These are phyloP conservation scores for Crithidia sp. DNA, from an alignment of 208 protist species.

Conservation along the genomic window DNA sequence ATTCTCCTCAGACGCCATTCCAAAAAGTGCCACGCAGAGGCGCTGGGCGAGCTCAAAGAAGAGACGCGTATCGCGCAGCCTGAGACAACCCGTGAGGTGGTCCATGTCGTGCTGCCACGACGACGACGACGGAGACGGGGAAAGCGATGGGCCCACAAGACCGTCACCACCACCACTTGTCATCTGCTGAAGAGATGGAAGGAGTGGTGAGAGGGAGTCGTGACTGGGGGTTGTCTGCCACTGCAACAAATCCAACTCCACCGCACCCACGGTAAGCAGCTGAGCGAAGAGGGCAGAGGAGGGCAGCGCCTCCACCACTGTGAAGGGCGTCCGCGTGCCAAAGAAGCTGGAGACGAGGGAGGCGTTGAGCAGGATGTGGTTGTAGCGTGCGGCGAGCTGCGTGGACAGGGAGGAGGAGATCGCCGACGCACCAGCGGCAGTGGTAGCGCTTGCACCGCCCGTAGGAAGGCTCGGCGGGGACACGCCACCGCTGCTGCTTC, in stretches of 20 bases:
- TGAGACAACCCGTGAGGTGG: constrained; percentile 12
- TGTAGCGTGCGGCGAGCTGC: constrained; percentile 23
- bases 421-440: not conserved
- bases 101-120: constrained; percentile 36
- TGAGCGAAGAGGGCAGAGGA: constrained; percentile 59
- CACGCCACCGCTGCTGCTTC: not conserved
- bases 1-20: not conserved
- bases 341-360: constrained; percentile 66
- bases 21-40: constrained; percentile 34
- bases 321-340: constrained; percentile 75
- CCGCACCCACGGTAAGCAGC: constrained; percentile 69
- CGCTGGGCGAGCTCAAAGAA: constrained; percentile 32
- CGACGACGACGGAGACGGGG: constrained; percentile 5
- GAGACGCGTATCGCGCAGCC: constrained; percentile 15
- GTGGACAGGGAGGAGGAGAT: constrained; percentile 3
- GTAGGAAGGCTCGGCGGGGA: not conserved
- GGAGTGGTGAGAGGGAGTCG: not conserved
- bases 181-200: not conserved
- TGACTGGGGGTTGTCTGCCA: not conserved
- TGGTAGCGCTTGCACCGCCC: not conserved
- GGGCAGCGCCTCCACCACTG: constrained; percentile 49
- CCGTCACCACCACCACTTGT: too few species aligned
- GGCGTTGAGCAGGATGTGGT: constrained; percentile 43
- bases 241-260: constrained; percentile 52
- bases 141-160: too few species aligned